A percentile compares a stretch with the other conserved stretches of the same genome.
These are phyloP conservation scores for Sphagnum fallax DNA, from an alignment of 228 moss, liverwort and hornwort species.

Conservation along the genomic window DNA sequence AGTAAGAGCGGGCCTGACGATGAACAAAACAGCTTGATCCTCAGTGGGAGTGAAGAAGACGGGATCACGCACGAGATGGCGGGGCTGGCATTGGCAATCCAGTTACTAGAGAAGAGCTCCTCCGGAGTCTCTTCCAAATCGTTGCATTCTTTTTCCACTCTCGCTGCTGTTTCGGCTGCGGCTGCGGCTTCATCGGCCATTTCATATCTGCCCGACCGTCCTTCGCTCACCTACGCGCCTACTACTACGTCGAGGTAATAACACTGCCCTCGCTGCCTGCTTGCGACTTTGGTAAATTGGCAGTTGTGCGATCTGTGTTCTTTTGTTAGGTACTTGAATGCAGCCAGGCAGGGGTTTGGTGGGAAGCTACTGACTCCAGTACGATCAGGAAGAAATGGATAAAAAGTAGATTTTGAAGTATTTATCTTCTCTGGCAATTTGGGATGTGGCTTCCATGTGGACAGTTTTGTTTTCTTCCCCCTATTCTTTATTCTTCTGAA, in stretches of 20 bases:
- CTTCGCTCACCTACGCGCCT: slow-evolving; percentile 7
- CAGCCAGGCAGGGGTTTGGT: neutral
- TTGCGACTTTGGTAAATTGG: no score
- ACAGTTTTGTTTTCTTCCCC: neutral
- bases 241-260: slow-evolving; percentile 27
- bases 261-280: neutral
- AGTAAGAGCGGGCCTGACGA: neutral
- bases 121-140: slow-evolving; percentile 26
- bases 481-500: no score
- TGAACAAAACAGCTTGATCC: neutral
- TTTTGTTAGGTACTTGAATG: neutral
- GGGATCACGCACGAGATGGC: slow-evolving; percentile 31
- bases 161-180: slow-evolving; percentile 73
- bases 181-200: slow-evolving; percentile 68
- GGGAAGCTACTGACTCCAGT: no score
- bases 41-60: neutral
- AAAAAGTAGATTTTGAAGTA: neutral
- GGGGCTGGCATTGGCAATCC: slow-evolving; percentile 79
- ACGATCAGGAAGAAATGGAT: neutral
- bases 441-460: neutral
- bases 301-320: no score
- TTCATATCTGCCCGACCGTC: slow-evolving; percentile 57
- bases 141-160: slow-evolving; percentile 73
- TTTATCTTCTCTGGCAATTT: neutral
- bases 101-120: slow-evolving; percentile 45